Evolutionary conservation across 2,329 filamentous ascomycete species (phyloP).

Genomic region (Xylariaceae sp.): DNA sequence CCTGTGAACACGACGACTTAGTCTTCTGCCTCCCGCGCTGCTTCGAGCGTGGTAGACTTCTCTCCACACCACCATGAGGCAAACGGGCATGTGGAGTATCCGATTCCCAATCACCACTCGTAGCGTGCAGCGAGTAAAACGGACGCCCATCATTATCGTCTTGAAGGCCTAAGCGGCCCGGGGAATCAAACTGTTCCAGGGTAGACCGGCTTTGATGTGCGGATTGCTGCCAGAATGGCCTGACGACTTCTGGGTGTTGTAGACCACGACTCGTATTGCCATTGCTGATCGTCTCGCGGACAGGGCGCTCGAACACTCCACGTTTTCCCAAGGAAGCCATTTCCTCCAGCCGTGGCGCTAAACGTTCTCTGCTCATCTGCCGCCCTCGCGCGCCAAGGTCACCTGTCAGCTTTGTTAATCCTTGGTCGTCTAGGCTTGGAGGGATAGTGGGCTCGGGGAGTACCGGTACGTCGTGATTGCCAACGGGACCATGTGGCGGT

Average conservation of each 20-base stretch:
- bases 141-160: neutral
- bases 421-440: neutral
- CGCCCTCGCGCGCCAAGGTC: neutral
- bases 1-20: neutral
- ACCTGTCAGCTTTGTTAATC: constrained; percentile 6
- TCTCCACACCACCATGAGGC: neutral
- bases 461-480: constrained; percentile 2
- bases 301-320: neutral
- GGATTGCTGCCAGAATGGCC: no score
- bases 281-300: neutral
- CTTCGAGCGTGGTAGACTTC: neutral
- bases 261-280: neutral
- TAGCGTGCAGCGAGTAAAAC: neutral
- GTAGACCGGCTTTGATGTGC: neutral
- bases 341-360: neutral
- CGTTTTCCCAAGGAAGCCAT: neutral
- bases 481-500: neutral
- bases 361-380: neutral
- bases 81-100: neutral
- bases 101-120: neutral
- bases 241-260: neutral
- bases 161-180: no score
- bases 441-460: neutral
- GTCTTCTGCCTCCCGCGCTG: constrained; percentile 8
- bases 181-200: neutral